Percentiles rank a stretch among this genome's conserved stretches.
phyloP scores from a whole-genome alignment of 2,329 filamentous ascomycete genomes.

The Macrophomina pseudophaseolina region DNA sequence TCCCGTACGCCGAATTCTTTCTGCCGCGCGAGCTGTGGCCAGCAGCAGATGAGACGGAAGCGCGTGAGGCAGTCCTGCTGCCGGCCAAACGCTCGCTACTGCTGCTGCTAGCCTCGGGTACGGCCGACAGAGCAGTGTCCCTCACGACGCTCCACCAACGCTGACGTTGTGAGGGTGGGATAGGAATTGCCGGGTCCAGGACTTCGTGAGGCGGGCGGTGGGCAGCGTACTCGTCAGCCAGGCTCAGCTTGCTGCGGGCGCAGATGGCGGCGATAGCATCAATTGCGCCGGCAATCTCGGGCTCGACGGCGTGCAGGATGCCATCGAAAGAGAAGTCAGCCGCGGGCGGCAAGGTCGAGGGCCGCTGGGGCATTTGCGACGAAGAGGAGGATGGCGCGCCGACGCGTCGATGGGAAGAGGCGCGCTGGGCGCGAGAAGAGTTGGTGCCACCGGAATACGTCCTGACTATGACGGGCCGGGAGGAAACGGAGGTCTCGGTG shows the following conservation, averaged over 20 bases:
- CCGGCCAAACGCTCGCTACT: conserved; percentile 48
- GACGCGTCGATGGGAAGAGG: conserved; percentile 11
- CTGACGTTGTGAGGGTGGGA: conserved; percentile 35
- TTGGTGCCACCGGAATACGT: conserved; percentile 41
- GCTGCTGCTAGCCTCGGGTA: conserved; percentile 55
- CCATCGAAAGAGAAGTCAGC: conserved; percentile 62
- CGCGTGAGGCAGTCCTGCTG: conserved; percentile 24
- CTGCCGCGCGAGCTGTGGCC: conserved; percentile 24
- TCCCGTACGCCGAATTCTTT: conserved; percentile 30
- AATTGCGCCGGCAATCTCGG: conserved; percentile 62
- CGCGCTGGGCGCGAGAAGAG: background rate
- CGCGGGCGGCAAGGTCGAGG: conserved; percentile 49
- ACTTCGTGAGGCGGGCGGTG: conserved; percentile 68
- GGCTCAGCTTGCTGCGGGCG: conserved; percentile 63
- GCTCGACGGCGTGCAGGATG: conserved; percentile 62
- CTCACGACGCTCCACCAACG: conserved; percentile 39
- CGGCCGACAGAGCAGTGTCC: conserved; percentile 50
- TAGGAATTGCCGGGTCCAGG: conserved; percentile 34
- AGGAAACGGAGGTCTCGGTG: conserved; percentile 46
- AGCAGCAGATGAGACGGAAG: conserved; percentile 13
- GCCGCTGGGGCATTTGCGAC: conserved; percentile 24
- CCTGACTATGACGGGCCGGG: conserved; percentile 52
- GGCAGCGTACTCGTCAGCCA: conserved; percentile 67
- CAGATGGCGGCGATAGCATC: conserved; percentile 69
- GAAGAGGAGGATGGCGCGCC: conserved; percentile 17